A percentile compares a stretch with the other conserved stretches of the same genome.
These are phyloP conservation scores for Phoenix roebelenii DNA, from an alignment of 176 grass and related monocot genomes.

Conservation along the genomic window DNA sequence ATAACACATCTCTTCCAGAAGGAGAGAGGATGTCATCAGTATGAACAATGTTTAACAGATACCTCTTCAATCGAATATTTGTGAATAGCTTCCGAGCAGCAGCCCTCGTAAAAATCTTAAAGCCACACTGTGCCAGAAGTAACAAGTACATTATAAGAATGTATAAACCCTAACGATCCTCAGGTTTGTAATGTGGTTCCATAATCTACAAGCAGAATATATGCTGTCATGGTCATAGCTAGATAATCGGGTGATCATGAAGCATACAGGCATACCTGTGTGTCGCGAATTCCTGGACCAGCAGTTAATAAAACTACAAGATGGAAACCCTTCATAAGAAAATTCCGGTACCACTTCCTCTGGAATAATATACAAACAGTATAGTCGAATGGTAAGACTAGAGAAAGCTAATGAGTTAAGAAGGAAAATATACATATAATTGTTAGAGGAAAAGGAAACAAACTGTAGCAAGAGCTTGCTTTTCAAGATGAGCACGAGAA, in stretches of 20 bases:
- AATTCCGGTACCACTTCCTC: constrained; percentile 97
- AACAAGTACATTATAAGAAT: constrained; percentile 3
- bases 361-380: constrained; percentile 12
- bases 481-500: constrained; percentile 94
- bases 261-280: constrained; percentile 48
- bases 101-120: constrained; percentile 98
- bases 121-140: constrained; percentile 56
- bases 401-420: no score
- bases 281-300: constrained; percentile 81
- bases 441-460: constrained; percentile 4
- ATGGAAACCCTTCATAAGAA: constrained; percentile 99
- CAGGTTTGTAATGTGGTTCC: no score
- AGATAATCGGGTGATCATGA: background rate
- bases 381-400: no score
- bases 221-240: no score
- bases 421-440: no score
- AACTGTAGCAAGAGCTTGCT: constrained; percentile 96
- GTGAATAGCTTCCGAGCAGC: constrained; percentile 90
- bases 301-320: constrained; percentile 82
- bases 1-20: no score
- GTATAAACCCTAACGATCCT: no score
- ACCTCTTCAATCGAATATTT: constrained; percentile 98
- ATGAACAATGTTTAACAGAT: background rate
- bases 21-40: no score
- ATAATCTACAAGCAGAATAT: no score